Base-by-base conservation (phyloP, 805 yeast species). In the Barnettozyma wickerhamii region DNA sequence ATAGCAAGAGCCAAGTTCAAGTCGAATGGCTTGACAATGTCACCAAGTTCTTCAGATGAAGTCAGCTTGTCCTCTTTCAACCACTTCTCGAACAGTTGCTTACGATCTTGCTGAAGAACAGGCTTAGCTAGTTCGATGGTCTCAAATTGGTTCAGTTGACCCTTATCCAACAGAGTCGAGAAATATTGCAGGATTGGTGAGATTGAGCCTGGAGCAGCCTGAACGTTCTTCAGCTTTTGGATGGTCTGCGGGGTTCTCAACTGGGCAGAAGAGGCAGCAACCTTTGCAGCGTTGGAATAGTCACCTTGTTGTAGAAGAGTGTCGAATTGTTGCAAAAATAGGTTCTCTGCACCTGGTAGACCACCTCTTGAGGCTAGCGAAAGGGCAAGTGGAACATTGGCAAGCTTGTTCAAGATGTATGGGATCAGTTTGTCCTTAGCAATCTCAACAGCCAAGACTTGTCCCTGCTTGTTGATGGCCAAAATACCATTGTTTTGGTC, bases 41-140 rank as follows among this genome's bases (percentile, higher is more conserved):
- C 99, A 69, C 99, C 99, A 50, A 93, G 75, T 65, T 90, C 97
- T 68, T 93, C 99, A n/a, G 96, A 86, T 38, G 84, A 80, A 47
- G 91, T 90, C 51, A 93, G 76, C 65, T 93, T 93, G 62, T 89
- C 95, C 65, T 93, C 98, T 62, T 83, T 84, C 63, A 93, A 77
- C 90, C 97, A 93, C 69, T 91, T 93, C 66, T 93, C 99, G 50
- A 93, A 81, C 49, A 95, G 71, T 49, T 87, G 95, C 58, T 86
- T 84, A 62, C 96, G 84, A 63, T 88, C 95, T 69, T 90, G 97
- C 67, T 88, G 96, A 59, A 93, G 73, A 5, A 93, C 95, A 9
- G 99, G 98, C 60, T 82, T 83, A 18, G 96, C 97, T 53, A 93
- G 79, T 66, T 93, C 99, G 48, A 93, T 75, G 24, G 96, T 84